A percentile compares a stretch with the other conserved stretches of the same genome.
Evolutionary conservation across 257 asterid genomes (phyloP).

Genomic region (Nicotiana attenuata): DNA sequence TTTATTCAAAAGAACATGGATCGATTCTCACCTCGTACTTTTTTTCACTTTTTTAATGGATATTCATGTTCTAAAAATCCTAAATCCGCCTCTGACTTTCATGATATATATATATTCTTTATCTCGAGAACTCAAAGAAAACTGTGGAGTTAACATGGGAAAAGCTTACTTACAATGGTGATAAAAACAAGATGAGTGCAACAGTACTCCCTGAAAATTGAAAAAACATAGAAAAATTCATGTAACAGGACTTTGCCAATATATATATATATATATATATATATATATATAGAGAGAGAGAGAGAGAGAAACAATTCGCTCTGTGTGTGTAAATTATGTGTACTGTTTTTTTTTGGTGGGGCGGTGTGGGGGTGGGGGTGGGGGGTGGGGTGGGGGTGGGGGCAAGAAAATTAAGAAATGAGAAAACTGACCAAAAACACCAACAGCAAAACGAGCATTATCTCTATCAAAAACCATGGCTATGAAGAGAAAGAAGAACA

Average conservation of each 20-base stretch:
- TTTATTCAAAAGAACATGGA: too few relatives aligned
- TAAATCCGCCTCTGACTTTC: too few relatives aligned
- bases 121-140: neutral
- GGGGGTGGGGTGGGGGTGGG: neutral
- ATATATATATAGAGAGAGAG: too few relatives aligned
- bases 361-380: neutral
- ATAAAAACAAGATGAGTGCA: constrained; percentile 54
- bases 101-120: neutral
- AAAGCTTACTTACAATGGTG: constrained; percentile 55
- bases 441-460: constrained; percentile 43
- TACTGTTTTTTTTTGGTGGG: too few relatives aligned
- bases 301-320: neutral
- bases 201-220: constrained; percentile 57
- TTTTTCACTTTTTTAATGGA: too few relatives aligned
- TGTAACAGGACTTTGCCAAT: neutral
- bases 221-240: neutral
- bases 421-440: constrained; percentile 47
- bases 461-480: constrained; percentile 41
- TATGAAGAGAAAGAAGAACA: neutral
- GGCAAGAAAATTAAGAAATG: neutral
- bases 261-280: too few relatives aligned
- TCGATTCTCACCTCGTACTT: too few relatives aligned
- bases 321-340: too few relatives aligned
- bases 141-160: neutral
- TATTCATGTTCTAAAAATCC: too few relatives aligned